phyloP scores from a whole-genome alignment of 2,329 filamentous ascomycete species.

The Thyridium curvatum region DNA sequence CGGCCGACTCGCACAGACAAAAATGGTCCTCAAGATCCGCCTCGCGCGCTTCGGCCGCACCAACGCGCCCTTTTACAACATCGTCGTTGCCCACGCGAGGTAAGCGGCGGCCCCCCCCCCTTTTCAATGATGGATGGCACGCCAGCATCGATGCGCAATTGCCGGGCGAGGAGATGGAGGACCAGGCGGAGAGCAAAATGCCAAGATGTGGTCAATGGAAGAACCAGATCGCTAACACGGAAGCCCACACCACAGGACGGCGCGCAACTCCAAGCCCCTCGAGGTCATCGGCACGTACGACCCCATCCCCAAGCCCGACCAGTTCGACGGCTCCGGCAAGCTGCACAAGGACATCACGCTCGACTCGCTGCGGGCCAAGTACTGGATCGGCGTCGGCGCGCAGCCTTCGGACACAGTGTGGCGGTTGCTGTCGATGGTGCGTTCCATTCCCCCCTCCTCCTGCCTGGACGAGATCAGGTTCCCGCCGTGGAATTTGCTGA shows the following conservation, averaged over 20 bases:
- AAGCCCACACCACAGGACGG: constrained; percentile 58
- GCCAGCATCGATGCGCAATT: too few species aligned
- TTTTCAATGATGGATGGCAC: too few species aligned
- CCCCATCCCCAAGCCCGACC: constrained; percentile 56
- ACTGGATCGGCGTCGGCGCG: constrained; percentile 95
- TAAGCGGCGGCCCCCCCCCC: constrained; percentile 31
- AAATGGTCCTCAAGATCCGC: constrained; percentile 90
- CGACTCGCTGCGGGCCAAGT: constrained; percentile 73
- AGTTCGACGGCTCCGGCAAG: constrained; percentile 55
- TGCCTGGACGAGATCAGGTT: too few species aligned
- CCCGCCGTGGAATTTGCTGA: too few species aligned
- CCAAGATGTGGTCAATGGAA: too few species aligned
- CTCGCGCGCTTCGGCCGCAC: constrained; percentile 88
- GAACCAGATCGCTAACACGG: too few species aligned
- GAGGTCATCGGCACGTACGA: constrained; percentile 85
- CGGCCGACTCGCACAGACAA: constrained; percentile 12
- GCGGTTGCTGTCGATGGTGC: constrained; percentile 77
- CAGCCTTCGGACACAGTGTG: constrained; percentile 89
- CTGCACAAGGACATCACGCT: constrained; percentile 89
- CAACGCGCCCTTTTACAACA: constrained; percentile 93
- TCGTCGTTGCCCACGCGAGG: constrained; percentile 90
- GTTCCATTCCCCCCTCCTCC: too few species aligned
- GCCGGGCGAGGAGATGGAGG: too few species aligned
- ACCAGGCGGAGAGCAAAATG: too few species aligned
- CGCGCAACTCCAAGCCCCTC: constrained; percentile 80